Evolutionary conservation across 108 stramenopile species (phyloP), one percentile per base, ranked within the genome.

Genomic region (Skeletonema costatum): DNA sequence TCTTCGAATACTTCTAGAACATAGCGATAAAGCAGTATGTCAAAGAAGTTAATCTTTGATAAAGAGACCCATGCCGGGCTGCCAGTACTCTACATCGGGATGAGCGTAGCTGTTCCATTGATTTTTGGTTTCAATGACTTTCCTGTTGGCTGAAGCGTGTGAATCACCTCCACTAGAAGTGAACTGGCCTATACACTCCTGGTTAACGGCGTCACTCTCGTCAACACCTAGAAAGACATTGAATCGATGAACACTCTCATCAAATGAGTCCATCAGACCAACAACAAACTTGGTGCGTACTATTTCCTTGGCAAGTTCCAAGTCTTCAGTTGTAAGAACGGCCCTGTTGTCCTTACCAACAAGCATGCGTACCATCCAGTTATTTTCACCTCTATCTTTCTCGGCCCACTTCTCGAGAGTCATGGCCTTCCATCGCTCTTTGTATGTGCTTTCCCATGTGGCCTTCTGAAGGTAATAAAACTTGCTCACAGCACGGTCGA

Each of bases 381-480:
- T 82, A 12, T 77, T 79, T 44, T 83, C 82, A 17, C 74, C 82
- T 32, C 71, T 53, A 12, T 79, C 77, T 53, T 63, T 60, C 11
- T 50, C 25, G 4, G 82, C 77, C 68, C 74, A 83, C 33, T 79
- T 74, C 32, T 75, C 72, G 38, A 83, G 38, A 0, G 82, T 58
- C 82, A 83, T 83, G 1, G 29, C 38, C 41, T 74, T 32, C 71
- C 74, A 80, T 25, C 48, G 53, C 30, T 48, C 36, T 36, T 83
- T 80, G 60, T 83, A 83, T 9, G 82, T 83, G 78, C 82, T 79
- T 3, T 33, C 83, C 83, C 78, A 84, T 19, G 66, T 64, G 3
- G 83, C 83, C 64, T 71, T 71, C 50, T 58, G 66, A n/a, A 80
- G 75, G 70, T 84, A 84, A 63, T 76, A 78, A 64, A 84, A 80